Conservation (phyloP, 1,139 yeast species). For the Geotrichum bryndzae region DNA sequence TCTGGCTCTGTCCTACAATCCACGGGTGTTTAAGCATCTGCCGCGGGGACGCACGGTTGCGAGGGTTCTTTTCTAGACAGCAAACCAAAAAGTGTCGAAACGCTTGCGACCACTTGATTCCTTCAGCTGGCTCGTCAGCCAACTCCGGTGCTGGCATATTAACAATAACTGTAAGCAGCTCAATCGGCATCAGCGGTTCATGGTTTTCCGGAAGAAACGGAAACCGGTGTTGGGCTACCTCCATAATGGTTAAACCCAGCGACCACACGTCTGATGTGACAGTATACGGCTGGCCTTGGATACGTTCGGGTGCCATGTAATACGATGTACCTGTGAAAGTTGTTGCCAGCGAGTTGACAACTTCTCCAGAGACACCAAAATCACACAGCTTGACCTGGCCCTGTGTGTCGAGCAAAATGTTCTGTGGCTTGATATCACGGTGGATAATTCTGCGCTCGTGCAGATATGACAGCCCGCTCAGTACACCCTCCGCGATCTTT, state of each 20-base stretch:
- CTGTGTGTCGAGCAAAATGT: slow-evolving; percentile 61
- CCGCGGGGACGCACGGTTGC: slow-evolving; percentile 80
- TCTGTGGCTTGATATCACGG: slow-evolving; percentile 86
- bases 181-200: slow-evolving; percentile 71
- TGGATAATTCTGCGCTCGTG: slow-evolving; percentile 87
- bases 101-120: slow-evolving; percentile 73
- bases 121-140: slow-evolving; percentile 68
- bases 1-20: slow-evolving; percentile 67
- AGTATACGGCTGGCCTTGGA: slow-evolving; percentile 89
- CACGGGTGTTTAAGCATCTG: slow-evolving; percentile 92
- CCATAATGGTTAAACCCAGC: slow-evolving; percentile 80
- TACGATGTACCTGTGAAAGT: slow-evolving; percentile 96
- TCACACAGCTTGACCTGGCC: slow-evolving; percentile 93
- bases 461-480: slow-evolving; percentile 76
- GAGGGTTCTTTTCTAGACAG: slow-evolving; percentile 75
- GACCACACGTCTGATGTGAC: slow-evolving; percentile 98
- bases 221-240: slow-evolving; percentile 84
- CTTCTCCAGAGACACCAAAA: slow-evolving; percentile 98
- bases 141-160: slow-evolving; percentile 72
- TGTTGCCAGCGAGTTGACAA: slow-evolving; percentile 87
- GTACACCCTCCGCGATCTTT: slow-evolving; percentile 77
- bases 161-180: slow-evolving; percentile 70
- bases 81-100: slow-evolving; percentile 77
- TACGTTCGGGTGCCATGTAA: slow-evolving; percentile 97
- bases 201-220: slow-evolving; percentile 51